Percentiles rank a stretch among this genome's conserved stretches.
These are phyloP conservation scores for Amaranthus tricolor DNA, from an alignment of 179 eudicot genomes.

Conservation along the genomic window DNA sequence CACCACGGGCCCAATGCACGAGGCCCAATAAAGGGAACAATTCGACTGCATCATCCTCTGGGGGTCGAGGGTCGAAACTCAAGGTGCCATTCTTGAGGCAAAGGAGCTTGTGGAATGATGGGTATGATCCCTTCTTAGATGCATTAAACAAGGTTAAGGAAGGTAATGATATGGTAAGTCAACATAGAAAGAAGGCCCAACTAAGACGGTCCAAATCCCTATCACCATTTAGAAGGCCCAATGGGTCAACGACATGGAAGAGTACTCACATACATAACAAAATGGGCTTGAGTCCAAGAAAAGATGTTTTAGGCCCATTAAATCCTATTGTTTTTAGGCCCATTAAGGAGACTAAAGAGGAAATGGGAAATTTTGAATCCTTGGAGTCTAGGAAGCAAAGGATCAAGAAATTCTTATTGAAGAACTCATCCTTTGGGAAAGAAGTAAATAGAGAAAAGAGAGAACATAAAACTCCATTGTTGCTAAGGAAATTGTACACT, in stretches of 20 bases:
- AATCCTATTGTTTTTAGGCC: conserved; percentile 10
- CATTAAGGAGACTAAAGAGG: conserved; percentile 17
- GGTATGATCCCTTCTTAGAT: conserved; percentile 62
- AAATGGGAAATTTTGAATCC: not conserved
- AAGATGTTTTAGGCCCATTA: conserved; percentile 2
- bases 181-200: conserved; percentile 16
- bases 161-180: conserved; percentile 23
- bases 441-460: conserved; percentile 28
- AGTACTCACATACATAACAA: not conserved
- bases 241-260: conserved; percentile 11
- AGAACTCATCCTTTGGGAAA: conserved; percentile 47
- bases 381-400: conserved; percentile 34
- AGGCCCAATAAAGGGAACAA: conserved; percentile 3
- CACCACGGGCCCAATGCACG: conserved; percentile 44
- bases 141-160: conserved; percentile 65
- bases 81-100: conserved; percentile 39
- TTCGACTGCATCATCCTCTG: conserved; percentile 48
- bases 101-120: conserved; percentile 50
- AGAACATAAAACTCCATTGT: conserved; percentile 28
- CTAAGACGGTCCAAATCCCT: conserved; percentile 53
- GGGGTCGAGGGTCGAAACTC: conserved; percentile 30
- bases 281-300: conserved; percentile 18
- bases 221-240: conserved; percentile 45
- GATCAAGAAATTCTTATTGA: conserved; percentile 39
- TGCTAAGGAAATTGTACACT: conserved; percentile 32